Base-by-base conservation (phyloP, 2,329 filamentous ascomycete species). In the Dendrostoma leiphaemia region DNA sequence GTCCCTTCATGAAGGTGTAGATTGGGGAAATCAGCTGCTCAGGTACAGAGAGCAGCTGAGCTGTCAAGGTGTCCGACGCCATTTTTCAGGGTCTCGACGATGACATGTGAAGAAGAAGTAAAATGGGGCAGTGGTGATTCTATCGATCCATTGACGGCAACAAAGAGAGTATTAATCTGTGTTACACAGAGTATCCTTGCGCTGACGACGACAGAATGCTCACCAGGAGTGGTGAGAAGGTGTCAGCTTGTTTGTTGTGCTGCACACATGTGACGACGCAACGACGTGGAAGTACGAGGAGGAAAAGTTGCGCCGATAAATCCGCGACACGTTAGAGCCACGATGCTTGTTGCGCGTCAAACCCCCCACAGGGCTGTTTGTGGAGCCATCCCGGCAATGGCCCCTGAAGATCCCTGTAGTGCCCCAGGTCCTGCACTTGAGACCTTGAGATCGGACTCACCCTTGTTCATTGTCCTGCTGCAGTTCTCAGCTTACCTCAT, bases 1-100 rank as follows among this genome's bases (percentile, higher is more conserved):
- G 72, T 19, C 72, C 69, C 52, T 65, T 64, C 32, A 69, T 60
- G 62, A 70, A 69, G 7, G 63, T 63, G 59, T 65, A 70, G n/a
- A 73, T 61, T 43, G 68, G 64, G 54, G 61, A 62, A 53, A 72
- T 56, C 55, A 71, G 64, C 54, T 65, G 67, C 56, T 63, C 61
- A 26, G 76, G 64, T 23, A 71, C 62, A 49, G 67, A 62, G 35
- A 66, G 57, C 51, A 57, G 55, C 41, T 48, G 47, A 29, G 47
- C 41, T 23, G 48, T 44, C 7, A 48, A 37, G 21, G 52, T 49
- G 40, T 10, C 29, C 24, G 35, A 44, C 15, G 38, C 53, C 56
- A 58, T 58, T 5, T n/a, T 21, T 28, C 15, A 13, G 21, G n/a
- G 7, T 45, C 47, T 32, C n/a, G n/a, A n/a, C n/a, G n/a, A n/a